phyloP scores from a whole-genome alignment of 306 rosid genomes.

The Trifolium dubium region DNA sequence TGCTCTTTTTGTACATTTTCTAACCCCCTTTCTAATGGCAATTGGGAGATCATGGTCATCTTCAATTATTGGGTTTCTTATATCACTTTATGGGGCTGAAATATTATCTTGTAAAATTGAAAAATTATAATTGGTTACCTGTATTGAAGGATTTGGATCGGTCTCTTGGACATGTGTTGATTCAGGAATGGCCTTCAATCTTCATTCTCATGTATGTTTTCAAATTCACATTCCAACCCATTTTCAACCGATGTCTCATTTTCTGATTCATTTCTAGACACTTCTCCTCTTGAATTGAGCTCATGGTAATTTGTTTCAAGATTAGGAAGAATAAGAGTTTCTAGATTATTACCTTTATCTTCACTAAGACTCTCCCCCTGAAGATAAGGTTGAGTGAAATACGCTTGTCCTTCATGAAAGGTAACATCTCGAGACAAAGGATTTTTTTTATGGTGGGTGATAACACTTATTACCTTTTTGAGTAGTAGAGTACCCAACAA shows the following conservation, averaged over 20 bases:
- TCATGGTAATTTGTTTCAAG: neutral
- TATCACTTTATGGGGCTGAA: neutral
- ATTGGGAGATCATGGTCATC: neutral
- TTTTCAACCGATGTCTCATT: neutral
- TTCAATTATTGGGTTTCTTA: neutral
- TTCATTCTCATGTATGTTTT: neutral
- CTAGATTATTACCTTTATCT: neutral
- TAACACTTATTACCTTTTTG: neutral
- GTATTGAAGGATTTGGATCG: neutral
- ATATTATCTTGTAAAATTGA: neutral
- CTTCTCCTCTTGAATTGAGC: neutral
- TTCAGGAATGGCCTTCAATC: neutral
- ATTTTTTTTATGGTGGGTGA: neutral
- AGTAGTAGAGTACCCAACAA: neutral
- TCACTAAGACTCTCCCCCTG: neutral
- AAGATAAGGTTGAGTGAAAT: neutral
- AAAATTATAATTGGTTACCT: neutral
- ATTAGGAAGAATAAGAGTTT: too few species aligned
- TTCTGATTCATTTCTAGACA: neutral
- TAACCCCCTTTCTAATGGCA: neutral
- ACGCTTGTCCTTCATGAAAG: neutral
- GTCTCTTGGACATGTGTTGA: neutral
- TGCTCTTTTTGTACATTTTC: neutral
- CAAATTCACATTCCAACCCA: neutral
- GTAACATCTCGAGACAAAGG: neutral